A percentile compares a stretch with the other conserved stretches of the same genome.
phyloP scores from a whole-genome alignment of 2,329 filamentous ascomycete genomes.

The Chaetomium sp. region DNA sequence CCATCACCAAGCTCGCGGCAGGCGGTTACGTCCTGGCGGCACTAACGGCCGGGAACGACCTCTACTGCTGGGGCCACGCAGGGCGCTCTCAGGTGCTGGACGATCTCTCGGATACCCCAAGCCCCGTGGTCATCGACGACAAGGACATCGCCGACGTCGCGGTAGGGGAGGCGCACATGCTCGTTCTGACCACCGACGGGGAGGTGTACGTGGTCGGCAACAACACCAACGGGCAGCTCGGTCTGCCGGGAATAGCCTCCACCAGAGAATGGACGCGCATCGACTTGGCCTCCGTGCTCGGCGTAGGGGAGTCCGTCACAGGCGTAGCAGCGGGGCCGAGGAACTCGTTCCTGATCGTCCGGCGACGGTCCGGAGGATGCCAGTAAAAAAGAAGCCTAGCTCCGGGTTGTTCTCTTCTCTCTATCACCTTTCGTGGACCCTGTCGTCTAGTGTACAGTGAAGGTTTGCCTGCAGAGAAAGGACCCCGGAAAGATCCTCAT shows the following conservation, averaged over 20 bases:
- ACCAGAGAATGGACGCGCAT: constrained; percentile 44
- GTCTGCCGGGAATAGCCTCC: constrained; percentile 40
- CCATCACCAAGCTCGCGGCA: constrained; percentile 56
- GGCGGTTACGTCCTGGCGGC: constrained; percentile 61
- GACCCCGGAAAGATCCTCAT: constrained; percentile 30
- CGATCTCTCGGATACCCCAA: constrained; percentile 41
- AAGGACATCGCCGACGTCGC: constrained; percentile 59
- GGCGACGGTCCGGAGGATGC: constrained; percentile 24
- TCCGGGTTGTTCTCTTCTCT: constrained; percentile 32
- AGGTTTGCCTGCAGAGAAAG: constrained; percentile 29
- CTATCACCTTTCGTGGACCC: constrained; percentile 36
- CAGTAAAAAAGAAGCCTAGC: constrained; percentile 13
- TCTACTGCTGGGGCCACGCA: constrained; percentile 64
- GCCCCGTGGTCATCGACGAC: constrained; percentile 50
- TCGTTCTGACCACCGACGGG: constrained; percentile 54
- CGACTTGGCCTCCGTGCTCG: constrained; percentile 21
- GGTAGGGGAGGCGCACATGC: constrained; percentile 61
- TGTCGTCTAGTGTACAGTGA: constrained; percentile 46
- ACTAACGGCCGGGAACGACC: constrained; percentile 57
- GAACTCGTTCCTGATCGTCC: constrained; percentile 52
- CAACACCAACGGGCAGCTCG: constrained; percentile 63
- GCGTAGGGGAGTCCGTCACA: constrained; percentile 38
- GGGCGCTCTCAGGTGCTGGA: constrained; percentile 40
- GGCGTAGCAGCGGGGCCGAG: constrained; percentile 53
- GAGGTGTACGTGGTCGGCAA: constrained; percentile 58